Evolutionary conservation across 2,329 filamentous ascomycete genomes (phyloP), one percentile per base, ranked within the genome.

Genomic region (Remersonia thermophila): DNA sequence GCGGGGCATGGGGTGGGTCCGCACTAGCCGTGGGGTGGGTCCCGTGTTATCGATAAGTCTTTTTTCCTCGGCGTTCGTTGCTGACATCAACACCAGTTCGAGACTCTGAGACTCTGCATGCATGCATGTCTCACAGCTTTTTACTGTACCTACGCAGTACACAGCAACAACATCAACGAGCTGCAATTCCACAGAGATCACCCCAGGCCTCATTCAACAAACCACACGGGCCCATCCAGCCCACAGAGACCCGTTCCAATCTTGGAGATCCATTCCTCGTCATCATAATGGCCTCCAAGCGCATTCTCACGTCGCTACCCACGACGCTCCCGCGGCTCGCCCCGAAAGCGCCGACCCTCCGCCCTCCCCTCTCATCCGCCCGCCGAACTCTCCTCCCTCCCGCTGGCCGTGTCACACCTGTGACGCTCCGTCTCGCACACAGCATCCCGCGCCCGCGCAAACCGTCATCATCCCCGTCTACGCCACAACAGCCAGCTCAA

Each of bases 401-500:
- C 20, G 9, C 20, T 9, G 20, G 5, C n/a, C n/a, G n/a, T 23
- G 5, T 23, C 20, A 23, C 20, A 5, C 20, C 20, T 6, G 20
- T 9, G 9, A 6, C 11, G 17, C n/a, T 41, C 39, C 47, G 52
- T 38, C 41, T 45, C 32, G 46, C 51, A 17, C 54, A 56, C 45
- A 40, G 47, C n/a, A 55, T 55, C 30, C 53, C 53, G 1, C 46
- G 47, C 15, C 51, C 51, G 11, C 54, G 43, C 47, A 49, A 53
- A 27, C 50, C 45, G 51, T 55, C 34, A 52, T 40, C 55, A 48
- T 47, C 45, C 47, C 20, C 20, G 20, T 23, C 9, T 23, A 9
- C 20, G 8, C 52, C 71, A 46, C 82, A 78, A 4, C 74, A 80
- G 36, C 32, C n/a, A n/a, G n/a, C n/a, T n/a, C n/a, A n/a, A n/a